These are phyloP conservation scores for Hypoxylon cercidicola DNA, from an alignment of 495 filamentous ascomycete species.

Conservation along the genomic window DNA sequence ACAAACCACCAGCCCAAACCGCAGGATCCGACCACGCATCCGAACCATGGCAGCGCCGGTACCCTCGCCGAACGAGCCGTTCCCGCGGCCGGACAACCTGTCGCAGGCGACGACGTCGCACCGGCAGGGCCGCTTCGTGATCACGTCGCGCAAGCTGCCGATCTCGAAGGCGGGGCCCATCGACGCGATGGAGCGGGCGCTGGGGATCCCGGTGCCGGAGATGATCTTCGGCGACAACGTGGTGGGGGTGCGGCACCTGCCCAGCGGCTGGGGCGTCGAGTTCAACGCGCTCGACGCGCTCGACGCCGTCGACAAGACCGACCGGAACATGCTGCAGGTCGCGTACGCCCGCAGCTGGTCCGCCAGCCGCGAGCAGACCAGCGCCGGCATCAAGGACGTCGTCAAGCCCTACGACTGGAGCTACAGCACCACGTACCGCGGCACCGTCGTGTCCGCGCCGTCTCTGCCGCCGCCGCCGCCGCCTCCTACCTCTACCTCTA, in stretches of 20 bases:
- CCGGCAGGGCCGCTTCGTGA: slow-evolving; percentile 70
- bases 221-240: slow-evolving; percentile 99
- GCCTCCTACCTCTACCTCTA: not conserved
- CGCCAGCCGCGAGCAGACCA: slow-evolving; percentile 81
- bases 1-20: not conserved
- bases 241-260: slow-evolving; percentile 74
- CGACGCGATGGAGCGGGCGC: slow-evolving; percentile 78
- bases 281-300: slow-evolving; percentile 91
- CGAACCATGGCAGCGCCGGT: slow-evolving; percentile 44
- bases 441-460: slow-evolving; percentile 58
- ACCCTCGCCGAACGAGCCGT: slow-evolving; percentile 52
- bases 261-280: slow-evolving; percentile 74
- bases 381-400: slow-evolving; percentile 90
- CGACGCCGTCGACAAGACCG: slow-evolving; percentile 93
- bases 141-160: slow-evolving; percentile 84
- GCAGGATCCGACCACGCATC: not conserved
- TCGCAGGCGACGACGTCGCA: slow-evolving; percentile 56
- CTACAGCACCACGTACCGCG: slow-evolving; percentile 87
- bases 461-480: not conserved
- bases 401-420: slow-evolving; percentile 98
- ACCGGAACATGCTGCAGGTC: slow-evolving; percentile 85
- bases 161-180: slow-evolving; percentile 93
- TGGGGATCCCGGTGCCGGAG: slow-evolving; percentile 89
- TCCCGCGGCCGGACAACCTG: slow-evolving; percentile 47
- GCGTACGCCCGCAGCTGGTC: slow-evolving; percentile 93